Conservation (phyloP, 2,329 filamentous ascomycete genomes). For the Lachnellula suecica region DNA sequence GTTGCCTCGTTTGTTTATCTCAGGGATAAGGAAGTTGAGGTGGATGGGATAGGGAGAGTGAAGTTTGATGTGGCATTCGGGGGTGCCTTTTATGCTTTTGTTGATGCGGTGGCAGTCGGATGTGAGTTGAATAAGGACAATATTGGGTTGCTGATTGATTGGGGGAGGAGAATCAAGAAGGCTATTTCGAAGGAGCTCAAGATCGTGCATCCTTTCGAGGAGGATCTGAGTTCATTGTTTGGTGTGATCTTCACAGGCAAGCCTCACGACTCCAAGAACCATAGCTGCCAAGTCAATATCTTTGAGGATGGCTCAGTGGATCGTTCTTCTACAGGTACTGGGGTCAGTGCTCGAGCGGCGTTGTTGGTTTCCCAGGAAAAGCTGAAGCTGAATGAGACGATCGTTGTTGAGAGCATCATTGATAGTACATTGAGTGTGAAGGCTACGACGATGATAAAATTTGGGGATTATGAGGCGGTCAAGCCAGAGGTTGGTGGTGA, state of each 20-base stretch:
- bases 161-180: neutral
- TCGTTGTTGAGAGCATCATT: constrained; percentile 4
- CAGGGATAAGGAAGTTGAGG: neutral
- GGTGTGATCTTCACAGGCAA: neutral
- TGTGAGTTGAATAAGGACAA: neutral
- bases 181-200: neutral
- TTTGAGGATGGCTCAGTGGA: constrained; percentile 6
- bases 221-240: neutral
- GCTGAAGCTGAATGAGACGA: neutral
- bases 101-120: neutral
- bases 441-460: constrained; percentile 1
- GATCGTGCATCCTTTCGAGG: neutral
- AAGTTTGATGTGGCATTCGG: neutral
- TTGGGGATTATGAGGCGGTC: constrained; percentile 1
- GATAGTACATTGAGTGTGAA: constrained; percentile 1
- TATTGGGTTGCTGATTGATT: neutral
- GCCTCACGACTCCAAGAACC: constrained; percentile 1
- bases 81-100: neutral
- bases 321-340: constrained; percentile 2
- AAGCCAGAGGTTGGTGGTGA: constrained; percentile 1
- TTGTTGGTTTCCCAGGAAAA: neutral
- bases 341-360: constrained; percentile 3
- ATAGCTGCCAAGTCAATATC: neutral
- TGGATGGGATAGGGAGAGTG: neutral
- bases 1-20: constrained; percentile 1